Evolutionary conservation across 2,329 filamentous ascomycete species (phyloP), one percentile per base, ranked within the genome.

Genomic region (Ophiostoma perfectum): DNA sequence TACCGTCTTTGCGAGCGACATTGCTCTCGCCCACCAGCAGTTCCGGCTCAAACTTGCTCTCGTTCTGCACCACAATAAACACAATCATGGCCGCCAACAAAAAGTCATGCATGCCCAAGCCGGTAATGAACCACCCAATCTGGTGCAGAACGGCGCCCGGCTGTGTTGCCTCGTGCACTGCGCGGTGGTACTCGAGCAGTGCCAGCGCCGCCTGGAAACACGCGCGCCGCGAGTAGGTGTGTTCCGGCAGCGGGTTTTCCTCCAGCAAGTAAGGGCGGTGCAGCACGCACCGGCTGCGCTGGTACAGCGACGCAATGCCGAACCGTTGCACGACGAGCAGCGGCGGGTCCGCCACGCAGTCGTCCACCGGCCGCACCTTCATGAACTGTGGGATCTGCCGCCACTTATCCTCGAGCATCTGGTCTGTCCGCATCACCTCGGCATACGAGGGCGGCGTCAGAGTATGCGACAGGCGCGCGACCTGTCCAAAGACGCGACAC

Each of bases 21-120:
- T 27, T 27, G 27, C 27, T 27, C 27, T 27, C 27, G 27, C 27
- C 8, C n/a, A 71, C 42, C 42, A 71, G 3, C 18, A 72, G 71
- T 67, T 72, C 71, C 41, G 47, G 41, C 38, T 64, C 67, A 41
- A 72, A 72, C 27, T 67, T 39, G 52, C 74, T 75, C 27, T 79
- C 77, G 73, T 80, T 81, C 71, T 81, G 80, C 38, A 82, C 74
- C 18, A 82, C 76, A 18, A 89, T 76, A 70, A 84, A 88, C 3
- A 89, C 73, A 14, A 89, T 81, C 81, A 87, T 86, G 67, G 84
- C 82, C 0, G 86, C 86, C 2, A 89, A 80, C 66, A 89, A 77
- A 66, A 86, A 89, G 73, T 89, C 86, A 66, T 88, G 85, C 66
- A 85, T 81, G 11, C 83, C 81, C 4, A 89, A 76, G 0, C 83